Evolutionary conservation across 305 asterid genomes (phyloP), one percentile per base, ranked within the genome.

Genomic region (Fraxinus dipetala): DNA sequence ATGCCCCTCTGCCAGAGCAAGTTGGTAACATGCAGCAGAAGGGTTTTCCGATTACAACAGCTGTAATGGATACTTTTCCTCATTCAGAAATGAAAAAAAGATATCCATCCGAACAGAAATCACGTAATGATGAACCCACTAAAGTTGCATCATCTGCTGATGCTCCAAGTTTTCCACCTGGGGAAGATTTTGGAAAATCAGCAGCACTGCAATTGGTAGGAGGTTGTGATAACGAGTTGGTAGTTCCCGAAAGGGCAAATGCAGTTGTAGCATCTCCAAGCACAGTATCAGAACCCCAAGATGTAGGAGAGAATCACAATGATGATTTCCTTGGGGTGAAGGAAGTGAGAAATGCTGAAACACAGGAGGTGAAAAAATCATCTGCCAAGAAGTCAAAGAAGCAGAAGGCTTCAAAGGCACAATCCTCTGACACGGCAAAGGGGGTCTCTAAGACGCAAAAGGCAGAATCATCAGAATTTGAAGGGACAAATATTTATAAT

Each of bases 341-440:
- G 78, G 93, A 90, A 84, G 84, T 79, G 76, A 87, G 88, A 85
- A 83, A 9, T 80, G 85, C 83, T 78, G 93, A 88, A 86, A 63
- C 85, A 36, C 85, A 79, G 35, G 93, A 88, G 78, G 86, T 81
- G 0, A 93, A 84, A 83, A 93, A 91, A 83, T 56, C 87, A 24
- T 86, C 95, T 13, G 96, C 91, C 83, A 93, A 93, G 92, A 93
- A 91, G 85, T 90, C 97, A 4, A 92, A 81, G 82, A 93, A 92
- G 85, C 95, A 93, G 83, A 93, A 90, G 89, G 74, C 95, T 45
- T 77, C 90, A 5, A 93, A 93, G 87, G 85, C 81, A 61, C 70
- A 7, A 83, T 74, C 89, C 22, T 78, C 83, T 28, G 94, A 90
- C 43, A 34, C 79, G 16, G 87, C 65, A 45, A 87, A 83, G 84